Conservation (phyloP, 192 early-diverging fungal genomes). For the Backusella tuberculispora region DNA sequence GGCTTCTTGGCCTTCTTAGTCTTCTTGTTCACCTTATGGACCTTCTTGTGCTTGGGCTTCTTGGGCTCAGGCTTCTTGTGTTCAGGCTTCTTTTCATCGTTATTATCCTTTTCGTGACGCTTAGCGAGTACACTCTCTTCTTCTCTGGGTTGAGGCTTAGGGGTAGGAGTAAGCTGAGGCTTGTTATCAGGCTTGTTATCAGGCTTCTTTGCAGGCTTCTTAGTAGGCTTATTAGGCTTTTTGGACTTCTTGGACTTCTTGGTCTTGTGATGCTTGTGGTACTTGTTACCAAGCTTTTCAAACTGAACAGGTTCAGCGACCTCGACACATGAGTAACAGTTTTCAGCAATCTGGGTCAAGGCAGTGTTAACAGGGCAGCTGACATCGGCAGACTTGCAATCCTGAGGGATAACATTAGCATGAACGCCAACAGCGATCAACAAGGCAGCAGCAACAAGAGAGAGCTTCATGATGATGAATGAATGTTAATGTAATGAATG, state of each 20-base stretch:
- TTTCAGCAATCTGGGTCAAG: not conserved
- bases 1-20: constrained; percentile 3
- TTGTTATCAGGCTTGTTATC: no score
- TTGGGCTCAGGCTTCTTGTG: not conserved
- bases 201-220: no score
- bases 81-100: not conserved
- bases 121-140: not conserved
- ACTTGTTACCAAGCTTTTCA: not conserved
- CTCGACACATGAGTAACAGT: not conserved
- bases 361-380: not conserved
- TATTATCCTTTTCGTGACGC: not conserved
- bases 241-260: no score
- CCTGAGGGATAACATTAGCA: not conserved
- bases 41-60: not conserved
- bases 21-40: not conserved
- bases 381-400: not conserved
- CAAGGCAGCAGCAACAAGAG: not conserved
- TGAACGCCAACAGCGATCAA: not conserved
- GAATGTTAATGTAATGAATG: not conserved
- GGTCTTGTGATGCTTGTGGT: not conserved
- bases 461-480: not conserved
- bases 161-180: no score
- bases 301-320: not conserved
- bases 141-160: no score
- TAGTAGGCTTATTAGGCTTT: no score